Conservation (phyloP, 371 early-diverging fungal species). For the Actinomortierella wolfii region DNA sequence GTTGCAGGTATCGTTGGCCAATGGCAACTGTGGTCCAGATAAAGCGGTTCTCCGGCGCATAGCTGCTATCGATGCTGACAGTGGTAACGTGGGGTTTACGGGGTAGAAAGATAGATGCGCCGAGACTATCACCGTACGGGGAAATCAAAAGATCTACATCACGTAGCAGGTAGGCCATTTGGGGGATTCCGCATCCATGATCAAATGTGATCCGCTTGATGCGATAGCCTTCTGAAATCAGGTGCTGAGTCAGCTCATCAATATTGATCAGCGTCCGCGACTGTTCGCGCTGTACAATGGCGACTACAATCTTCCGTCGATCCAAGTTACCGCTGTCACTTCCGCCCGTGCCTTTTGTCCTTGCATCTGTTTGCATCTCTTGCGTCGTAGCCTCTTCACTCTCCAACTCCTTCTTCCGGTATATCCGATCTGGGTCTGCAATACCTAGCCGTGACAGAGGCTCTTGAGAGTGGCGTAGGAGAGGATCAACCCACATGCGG, state of each 20-base stretch:
- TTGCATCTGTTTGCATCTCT: too few relatives aligned
- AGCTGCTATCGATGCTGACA: conserved; percentile 44
- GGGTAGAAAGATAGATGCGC: conserved; percentile 50
- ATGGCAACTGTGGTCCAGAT: conserved; percentile 47
- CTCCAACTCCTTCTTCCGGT: conserved; percentile 22
- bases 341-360: conserved; percentile 3
- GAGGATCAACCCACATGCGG: too few relatives aligned
- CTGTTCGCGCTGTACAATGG: conserved; percentile 8
- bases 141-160: conserved; percentile 50
- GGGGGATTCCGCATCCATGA: conserved; percentile 43
- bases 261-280: conserved; percentile 5
- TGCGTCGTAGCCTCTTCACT: background rate
- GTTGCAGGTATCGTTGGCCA: conserved; percentile 48
- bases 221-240: conserved; percentile 6
- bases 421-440: conserved; percentile 34
- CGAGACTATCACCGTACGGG: conserved; percentile 49
- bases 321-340: too few relatives aligned
- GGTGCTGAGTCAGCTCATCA: conserved; percentile 16
- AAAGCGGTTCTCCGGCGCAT: conserved; percentile 51
- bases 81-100: background rate
- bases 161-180: conserved; percentile 45
- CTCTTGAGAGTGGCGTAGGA: background rate
- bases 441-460: background rate
- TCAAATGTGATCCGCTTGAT: conserved; percentile 41
- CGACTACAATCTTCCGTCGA: conserved; percentile 2